These are phyloP conservation scores for Neocucurbitaria cava DNA, from an alignment of 2,329 filamentous ascomycete genomes.

Conservation along the genomic window DNA sequence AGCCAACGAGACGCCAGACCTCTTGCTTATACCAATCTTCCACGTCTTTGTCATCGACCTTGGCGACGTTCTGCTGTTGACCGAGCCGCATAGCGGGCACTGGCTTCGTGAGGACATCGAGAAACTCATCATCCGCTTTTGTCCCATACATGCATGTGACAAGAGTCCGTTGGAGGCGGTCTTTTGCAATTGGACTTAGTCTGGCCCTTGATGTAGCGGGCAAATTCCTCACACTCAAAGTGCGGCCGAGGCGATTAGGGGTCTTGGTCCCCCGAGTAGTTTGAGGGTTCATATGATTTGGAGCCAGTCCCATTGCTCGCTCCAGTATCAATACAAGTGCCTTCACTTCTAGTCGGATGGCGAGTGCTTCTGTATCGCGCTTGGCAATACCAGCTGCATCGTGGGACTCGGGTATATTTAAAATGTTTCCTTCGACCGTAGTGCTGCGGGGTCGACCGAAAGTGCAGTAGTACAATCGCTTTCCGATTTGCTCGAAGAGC, in stretches of 20 bases:
- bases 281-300: constrained; percentile 43
- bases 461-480: constrained; percentile 47
- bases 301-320: constrained; percentile 48
- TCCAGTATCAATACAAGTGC: constrained; percentile 52
- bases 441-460: constrained; percentile 45
- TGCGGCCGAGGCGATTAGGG: constrained; percentile 20
- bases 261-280: constrained; percentile 12
- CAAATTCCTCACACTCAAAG: constrained; percentile 33
- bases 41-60: constrained; percentile 50
- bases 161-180: constrained; percentile 55
- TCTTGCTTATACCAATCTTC: constrained; percentile 63
- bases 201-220: constrained; percentile 36
- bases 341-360: constrained; percentile 47
- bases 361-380: constrained; percentile 29
- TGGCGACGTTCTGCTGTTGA: constrained; percentile 40
- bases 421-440: constrained; percentile 38
- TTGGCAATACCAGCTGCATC: constrained; percentile 10
- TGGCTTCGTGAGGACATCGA: constrained; percentile 53
- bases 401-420: constrained; percentile 10
- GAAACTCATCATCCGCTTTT: constrained; percentile 48
- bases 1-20: constrained; percentile 65
- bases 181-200: constrained; percentile 47
- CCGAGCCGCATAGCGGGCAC: constrained; percentile 19
- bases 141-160: constrained; percentile 53
- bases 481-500: constrained; percentile 50